These are phyloP conservation scores for Aplosporella prunicola DNA, from an alignment of 2,329 filamentous ascomycete species.

Conservation along the genomic window DNA sequence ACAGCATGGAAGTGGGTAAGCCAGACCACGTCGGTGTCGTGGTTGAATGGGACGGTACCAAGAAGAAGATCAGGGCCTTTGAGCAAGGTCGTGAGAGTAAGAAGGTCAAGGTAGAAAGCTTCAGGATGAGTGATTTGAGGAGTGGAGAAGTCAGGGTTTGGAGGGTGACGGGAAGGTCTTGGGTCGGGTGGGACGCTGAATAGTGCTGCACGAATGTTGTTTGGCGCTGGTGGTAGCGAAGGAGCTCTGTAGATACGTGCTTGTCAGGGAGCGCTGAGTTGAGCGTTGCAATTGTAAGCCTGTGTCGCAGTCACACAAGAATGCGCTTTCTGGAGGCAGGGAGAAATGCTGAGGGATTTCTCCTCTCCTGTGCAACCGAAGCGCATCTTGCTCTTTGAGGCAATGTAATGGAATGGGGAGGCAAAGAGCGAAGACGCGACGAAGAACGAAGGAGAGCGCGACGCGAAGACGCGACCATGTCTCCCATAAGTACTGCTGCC, in stretches of 20 bases:
- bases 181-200: constrained; percentile 73
- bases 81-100: constrained; percentile 90
- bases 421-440: too few relatives aligned
- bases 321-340: too few relatives aligned
- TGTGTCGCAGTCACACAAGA: too few relatives aligned
- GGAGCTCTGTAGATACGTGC: constrained; percentile 3
- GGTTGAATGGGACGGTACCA: constrained; percentile 94
- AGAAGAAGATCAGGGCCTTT: constrained; percentile 94
- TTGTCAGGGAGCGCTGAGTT: constrained; percentile 1
- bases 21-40: constrained; percentile 84
- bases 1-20: constrained; percentile 77
- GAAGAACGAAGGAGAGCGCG: too few relatives aligned
- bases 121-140: constrained; percentile 81
- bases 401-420: too few relatives aligned
- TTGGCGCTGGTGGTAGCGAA: background rate
- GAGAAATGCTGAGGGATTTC: too few relatives aligned
- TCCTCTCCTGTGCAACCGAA: too few relatives aligned
- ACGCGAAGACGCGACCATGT: too few relatives aligned
- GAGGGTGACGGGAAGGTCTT: constrained; percentile 84
- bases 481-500: too few relatives aligned
- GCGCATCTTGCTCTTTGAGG: too few relatives aligned
- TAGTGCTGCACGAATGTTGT: constrained; percentile 3
- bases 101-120: constrained; percentile 91
- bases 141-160: constrained; percentile 96
- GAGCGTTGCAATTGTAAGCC: too few relatives aligned